Percentiles rank a stretch among this genome's conserved stretches.
Evolutionary conservation across 202 grass and related monocot species (phyloP).

Genomic region (Cymbopogon flexuosus): DNA sequence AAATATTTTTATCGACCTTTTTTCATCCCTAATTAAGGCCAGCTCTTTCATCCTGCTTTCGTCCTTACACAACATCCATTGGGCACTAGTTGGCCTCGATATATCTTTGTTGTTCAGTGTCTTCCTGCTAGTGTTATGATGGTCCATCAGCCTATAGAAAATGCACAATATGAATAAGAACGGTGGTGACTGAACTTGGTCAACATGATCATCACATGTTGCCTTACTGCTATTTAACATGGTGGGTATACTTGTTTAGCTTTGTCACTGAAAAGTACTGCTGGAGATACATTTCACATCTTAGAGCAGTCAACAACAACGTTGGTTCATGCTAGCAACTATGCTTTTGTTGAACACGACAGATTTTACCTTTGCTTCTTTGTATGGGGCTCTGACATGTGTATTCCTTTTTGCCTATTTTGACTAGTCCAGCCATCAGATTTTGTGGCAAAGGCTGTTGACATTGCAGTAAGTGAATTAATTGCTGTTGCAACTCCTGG

Average conservation of each 20-base stretch:
- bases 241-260: not conserved
- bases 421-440: conserved; percentile 48
- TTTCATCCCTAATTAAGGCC: not conserved
- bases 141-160: not conserved
- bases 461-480: conserved; percentile 55
- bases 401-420: not conserved
- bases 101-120: not conserved
- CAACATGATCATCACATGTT: not conserved
- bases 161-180: not conserved
- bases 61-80: not conserved
- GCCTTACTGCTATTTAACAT: not conserved
- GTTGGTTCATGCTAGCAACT: not conserved
- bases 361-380: not conserved
- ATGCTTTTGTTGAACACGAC: conserved; percentile 5
- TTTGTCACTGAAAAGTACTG: conserved; percentile 1
- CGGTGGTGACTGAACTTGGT: not conserved
- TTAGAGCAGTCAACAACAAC: not conserved
- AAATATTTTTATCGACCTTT: not conserved
- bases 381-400: conserved; percentile 22
- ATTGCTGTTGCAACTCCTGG: conserved; percentile 81
- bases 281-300: conserved; percentile 1
- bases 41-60: not conserved
- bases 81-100: not conserved
- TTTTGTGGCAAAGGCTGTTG: conserved; percentile 71
- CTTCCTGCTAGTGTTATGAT: conserved; percentile 6